phyloP scores from a whole-genome alignment of 176 grass and related monocot genomes.

The Thalia dealbata region DNA sequence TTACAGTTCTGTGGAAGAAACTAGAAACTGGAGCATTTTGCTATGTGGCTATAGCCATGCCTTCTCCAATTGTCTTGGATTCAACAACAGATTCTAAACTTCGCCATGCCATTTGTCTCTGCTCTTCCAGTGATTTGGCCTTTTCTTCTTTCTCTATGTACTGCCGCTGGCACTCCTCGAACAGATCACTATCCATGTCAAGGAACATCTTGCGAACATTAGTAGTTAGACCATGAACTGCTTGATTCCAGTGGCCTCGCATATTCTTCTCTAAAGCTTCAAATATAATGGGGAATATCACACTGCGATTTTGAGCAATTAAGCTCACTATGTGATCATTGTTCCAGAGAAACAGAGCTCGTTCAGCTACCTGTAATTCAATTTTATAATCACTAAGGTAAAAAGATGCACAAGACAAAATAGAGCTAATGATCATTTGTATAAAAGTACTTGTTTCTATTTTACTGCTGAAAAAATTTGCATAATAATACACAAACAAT shows the following conservation, averaged over 20 bases:
- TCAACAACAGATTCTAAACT: conserved; percentile 57
- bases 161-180: conserved; percentile 77
- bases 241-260: conserved; percentile 88
- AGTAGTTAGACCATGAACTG: conserved; percentile 76
- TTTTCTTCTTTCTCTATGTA: conserved; percentile 64
- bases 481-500: neutral
- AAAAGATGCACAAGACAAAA: neutral
- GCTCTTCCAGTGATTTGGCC: conserved; percentile 55
- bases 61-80: conserved; percentile 41
- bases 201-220: conserved; percentile 97
- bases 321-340: conserved; percentile 91
- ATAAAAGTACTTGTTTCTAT: neutral
- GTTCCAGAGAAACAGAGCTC: conserved; percentile 90
- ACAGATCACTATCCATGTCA: conserved; percentile 91
- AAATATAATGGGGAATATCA: conserved; percentile 93
- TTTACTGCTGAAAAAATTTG: neutral
- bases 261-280: conserved; percentile 90
- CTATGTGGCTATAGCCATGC: conserved; percentile 85
- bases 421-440: neutral
- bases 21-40: neutral
- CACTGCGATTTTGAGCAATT: conserved; percentile 78
- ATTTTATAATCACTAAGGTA: neutral
- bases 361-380: conserved; percentile 57
- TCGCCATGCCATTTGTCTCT: conserved; percentile 66
- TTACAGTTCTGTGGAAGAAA: neutral